A percentile compares a stretch with the other conserved stretches of the same genome.
These are phyloP conservation scores for Plasmodium berghei DNA, from an alignment of 169 alveolate genomes.

Conservation along the genomic window DNA sequence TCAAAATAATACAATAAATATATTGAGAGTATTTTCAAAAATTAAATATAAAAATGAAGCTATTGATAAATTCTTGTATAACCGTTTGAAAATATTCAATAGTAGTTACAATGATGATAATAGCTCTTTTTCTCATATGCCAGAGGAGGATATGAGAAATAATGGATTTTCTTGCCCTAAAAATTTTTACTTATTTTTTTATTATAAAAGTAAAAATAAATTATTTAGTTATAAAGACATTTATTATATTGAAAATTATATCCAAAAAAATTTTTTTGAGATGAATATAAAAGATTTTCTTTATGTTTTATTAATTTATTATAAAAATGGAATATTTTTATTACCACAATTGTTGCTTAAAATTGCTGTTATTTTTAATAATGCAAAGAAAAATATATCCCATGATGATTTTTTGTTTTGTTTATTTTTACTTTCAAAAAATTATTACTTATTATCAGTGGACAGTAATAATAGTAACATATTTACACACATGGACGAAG, in stretches of 20 bases:
- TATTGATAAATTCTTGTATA: constrained; percentile 44
- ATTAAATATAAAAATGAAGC: constrained; percentile 50
- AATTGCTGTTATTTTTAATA: constrained; percentile 54
- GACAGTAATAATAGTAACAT: not conserved
- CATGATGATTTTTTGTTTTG: constrained; percentile 34
- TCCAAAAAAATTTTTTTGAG: constrained; percentile 39
- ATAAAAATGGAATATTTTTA: constrained; percentile 25
- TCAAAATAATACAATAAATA: constrained; percentile 49
- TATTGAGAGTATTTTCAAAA: constrained; percentile 66
- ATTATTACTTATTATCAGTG: constrained; percentile 35
- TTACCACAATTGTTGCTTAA: constrained; percentile 59
- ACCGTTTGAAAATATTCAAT: constrained; percentile 15
- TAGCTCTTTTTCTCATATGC: not conserved
- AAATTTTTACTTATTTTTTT: constrained; percentile 42
- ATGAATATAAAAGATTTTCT: constrained; percentile 65
- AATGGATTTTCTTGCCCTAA: constrained; percentile 48
- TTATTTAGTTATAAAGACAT: constrained; percentile 53
- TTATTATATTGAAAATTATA: constrained; percentile 59
- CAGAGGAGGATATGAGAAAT: not conserved
- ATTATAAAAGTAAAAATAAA: constrained; percentile 70
- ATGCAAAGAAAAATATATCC: constrained; percentile 21
- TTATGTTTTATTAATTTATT: constrained; percentile 33
- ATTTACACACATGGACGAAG: not conserved
- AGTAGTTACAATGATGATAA: not conserved
- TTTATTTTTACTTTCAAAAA: constrained; percentile 56